A percentile compares a stretch with the other conserved stretches of the same genome.
Conservation (phyloP, 202 grass and related monocot genomes). For the Dendrocalamus latiflorus region DNA sequence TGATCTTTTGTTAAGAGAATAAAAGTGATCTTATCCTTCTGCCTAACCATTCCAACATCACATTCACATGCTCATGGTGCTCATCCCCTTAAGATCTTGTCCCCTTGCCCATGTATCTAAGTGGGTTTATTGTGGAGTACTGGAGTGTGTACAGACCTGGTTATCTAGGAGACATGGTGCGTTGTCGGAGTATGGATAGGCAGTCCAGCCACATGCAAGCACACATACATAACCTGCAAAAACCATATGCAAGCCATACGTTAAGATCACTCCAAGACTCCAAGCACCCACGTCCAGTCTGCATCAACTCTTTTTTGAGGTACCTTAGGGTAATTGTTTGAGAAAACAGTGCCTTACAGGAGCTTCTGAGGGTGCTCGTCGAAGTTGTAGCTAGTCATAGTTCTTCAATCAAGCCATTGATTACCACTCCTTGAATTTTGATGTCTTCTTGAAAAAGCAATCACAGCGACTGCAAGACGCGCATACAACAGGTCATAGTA, state of each 20-base stretch:
- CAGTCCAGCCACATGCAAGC: conserved; percentile 14
- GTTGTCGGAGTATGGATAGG: background rate
- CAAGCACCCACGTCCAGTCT: conserved; percentile 3
- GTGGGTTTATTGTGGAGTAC: background rate
- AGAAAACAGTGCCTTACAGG: conserved; percentile 1
- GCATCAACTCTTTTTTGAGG: conserved; percentile 4
- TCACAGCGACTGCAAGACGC: background rate
- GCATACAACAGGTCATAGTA: background rate
- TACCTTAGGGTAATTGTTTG: background rate
- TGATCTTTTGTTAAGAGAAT: conserved; percentile 6
- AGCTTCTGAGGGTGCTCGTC: background rate
- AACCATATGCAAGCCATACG: conserved; percentile 19
- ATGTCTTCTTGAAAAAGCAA: conserved; percentile 13
- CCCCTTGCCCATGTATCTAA: background rate
- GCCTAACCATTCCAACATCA: conserved; percentile 32
- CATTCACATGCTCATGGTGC: conserved; percentile 18
- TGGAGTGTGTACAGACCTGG: conserved; percentile 32
- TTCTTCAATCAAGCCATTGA: conserved; percentile 6
- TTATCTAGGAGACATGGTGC: background rate
- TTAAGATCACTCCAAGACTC: background rate
- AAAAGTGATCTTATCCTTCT: too few relatives aligned
- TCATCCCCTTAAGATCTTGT: conserved; percentile 22
- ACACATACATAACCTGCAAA: conserved; percentile 30
- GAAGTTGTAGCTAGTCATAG: conserved; percentile 6
- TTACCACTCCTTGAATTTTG: background rate